Percentiles rank a stretch among this genome's conserved stretches.
Evolutionary conservation across 139 green algal species (phyloP).

Genomic region (Closterium sp.): DNA sequence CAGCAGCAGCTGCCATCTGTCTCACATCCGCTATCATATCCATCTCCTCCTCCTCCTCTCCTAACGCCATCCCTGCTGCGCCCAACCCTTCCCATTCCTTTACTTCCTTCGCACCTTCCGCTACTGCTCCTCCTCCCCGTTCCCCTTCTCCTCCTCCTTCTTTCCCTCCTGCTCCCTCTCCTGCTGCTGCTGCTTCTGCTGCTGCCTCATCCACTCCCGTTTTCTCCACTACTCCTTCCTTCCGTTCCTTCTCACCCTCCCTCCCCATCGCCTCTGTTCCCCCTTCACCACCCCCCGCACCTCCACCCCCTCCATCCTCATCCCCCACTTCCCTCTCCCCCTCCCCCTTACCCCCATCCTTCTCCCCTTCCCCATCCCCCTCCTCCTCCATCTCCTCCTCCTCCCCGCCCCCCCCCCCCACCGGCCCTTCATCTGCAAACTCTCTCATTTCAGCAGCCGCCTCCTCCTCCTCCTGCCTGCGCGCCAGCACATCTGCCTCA

Average conservation of each 20-base stretch:
- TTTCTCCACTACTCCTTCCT: not conserved
- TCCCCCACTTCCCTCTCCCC: constrained; percentile 7
- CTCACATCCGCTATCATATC: constrained; percentile 50
- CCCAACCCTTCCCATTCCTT: not conserved
- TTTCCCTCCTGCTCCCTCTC: not conserved
- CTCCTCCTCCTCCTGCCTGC: constrained; percentile 39
- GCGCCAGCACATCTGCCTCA: constrained; percentile 28
- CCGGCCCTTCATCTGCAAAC: constrained; percentile 34
- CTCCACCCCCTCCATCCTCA: constrained; percentile 1
- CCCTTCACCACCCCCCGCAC: not conserved
- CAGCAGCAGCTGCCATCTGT: constrained; percentile 40
- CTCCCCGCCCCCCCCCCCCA: constrained; percentile 17
- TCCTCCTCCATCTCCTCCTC: constrained; percentile 4
- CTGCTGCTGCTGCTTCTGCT: constrained; percentile 4
- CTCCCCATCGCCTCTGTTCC: not conserved
- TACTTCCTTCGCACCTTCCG: not conserved
- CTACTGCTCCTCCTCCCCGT: not conserved
- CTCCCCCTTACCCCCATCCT: not conserved
- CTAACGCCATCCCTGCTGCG: not conserved
- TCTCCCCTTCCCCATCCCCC: constrained; percentile 9
- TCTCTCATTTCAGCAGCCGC: not conserved
- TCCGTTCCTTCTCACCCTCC: not conserved
- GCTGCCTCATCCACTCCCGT: not conserved
- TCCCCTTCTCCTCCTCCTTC: not conserved
- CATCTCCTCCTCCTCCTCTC: constrained; percentile 24